These are phyloP conservation scores for Zalaria obscura DNA, from an alignment of 2,329 filamentous ascomycete genomes.

Conservation along the genomic window DNA sequence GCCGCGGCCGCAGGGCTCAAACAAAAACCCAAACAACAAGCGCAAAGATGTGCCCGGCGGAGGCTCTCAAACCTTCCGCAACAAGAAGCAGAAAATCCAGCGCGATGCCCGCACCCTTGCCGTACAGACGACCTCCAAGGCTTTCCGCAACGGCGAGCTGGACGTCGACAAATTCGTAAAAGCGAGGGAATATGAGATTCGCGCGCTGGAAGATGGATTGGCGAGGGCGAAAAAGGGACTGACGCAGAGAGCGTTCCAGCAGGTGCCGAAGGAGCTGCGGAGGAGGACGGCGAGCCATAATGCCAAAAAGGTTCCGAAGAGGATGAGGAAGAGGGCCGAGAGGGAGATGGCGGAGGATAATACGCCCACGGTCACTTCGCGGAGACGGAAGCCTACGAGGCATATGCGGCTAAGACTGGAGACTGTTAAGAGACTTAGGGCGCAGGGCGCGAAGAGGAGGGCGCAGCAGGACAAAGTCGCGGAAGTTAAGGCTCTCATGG, in stretches of 20 bases:
- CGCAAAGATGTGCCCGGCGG: conserved; percentile 1
- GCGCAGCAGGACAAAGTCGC: conserved; percentile 16
- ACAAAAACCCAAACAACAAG: neutral
- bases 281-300: conserved; percentile 90
- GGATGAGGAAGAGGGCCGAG: conserved; percentile 55
- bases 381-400: conserved; percentile 43
- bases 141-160: conserved; percentile 60
- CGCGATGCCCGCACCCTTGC: conserved; percentile 32
- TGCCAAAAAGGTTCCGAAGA: conserved; percentile 72
- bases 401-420: conserved; percentile 52
- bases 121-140: conserved; percentile 32
- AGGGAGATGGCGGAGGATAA: conserved; percentile 80
- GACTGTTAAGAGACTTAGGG: conserved; percentile 56
- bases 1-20: too few relatives aligned
- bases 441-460: conserved; percentile 40
- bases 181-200: conserved; percentile 80
- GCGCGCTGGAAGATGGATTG: conserved; percentile 71
- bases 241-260: conserved; percentile 70
- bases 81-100: conserved; percentile 4
- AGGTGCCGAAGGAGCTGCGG: conserved; percentile 71
- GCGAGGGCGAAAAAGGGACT: conserved; percentile 50
- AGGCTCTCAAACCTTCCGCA: conserved; percentile 1
- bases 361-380: conserved; percentile 61
- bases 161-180: conserved; percentile 74
- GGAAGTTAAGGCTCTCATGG: too few relatives aligned